phyloP scores from a whole-genome alignment of 2,329 filamentous ascomycete species.

The Colletotrichum coccodes region DNA sequence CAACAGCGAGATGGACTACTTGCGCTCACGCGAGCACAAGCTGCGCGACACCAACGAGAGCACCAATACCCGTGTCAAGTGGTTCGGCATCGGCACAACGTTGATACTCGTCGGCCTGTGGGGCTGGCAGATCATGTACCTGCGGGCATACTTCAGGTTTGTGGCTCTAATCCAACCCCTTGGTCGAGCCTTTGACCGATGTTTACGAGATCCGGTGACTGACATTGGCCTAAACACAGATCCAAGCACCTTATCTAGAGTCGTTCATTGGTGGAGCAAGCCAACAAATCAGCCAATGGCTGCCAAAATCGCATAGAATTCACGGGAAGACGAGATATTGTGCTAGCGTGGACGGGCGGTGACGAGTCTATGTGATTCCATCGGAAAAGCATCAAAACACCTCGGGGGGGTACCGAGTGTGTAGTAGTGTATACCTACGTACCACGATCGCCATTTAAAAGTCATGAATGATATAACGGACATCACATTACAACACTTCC shows the following conservation, averaged over 20 bases:
- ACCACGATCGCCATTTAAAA: slow-evolving; percentile 29
- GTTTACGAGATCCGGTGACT: too few species aligned
- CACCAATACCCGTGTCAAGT: slow-evolving; percentile 98
- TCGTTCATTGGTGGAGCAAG: not conserved
- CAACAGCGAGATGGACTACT: slow-evolving; percentile 95
- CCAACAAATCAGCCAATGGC: not conserved
- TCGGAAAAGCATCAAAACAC: slow-evolving; percentile 20
- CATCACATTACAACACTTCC: not conserved
- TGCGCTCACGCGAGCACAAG: slow-evolving; percentile 90
- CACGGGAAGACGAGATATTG: slow-evolving; percentile 9
- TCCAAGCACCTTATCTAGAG: slow-evolving; percentile 76
- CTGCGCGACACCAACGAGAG: slow-evolving; percentile 99
- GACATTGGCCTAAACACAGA: too few species aligned
- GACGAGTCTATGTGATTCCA: slow-evolving; percentile 26
- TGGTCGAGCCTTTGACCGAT: too few species aligned
- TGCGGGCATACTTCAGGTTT: slow-evolving; percentile 94
- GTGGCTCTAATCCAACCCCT: too few species aligned
- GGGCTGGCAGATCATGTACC: slow-evolving; percentile 97
- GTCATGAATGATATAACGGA: slow-evolving; percentile 34
- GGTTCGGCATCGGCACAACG: slow-evolving; percentile 96
- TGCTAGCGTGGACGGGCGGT: not conserved
- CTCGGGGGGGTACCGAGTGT: slow-evolving; percentile 33
- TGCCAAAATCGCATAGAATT: slow-evolving; percentile 4
- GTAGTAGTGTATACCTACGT: slow-evolving; percentile 29
- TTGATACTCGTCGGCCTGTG: slow-evolving; percentile 89